phyloP scores from a whole-genome alignment of 768 basidiomycete species.

The Boletus patriciae region DNA sequence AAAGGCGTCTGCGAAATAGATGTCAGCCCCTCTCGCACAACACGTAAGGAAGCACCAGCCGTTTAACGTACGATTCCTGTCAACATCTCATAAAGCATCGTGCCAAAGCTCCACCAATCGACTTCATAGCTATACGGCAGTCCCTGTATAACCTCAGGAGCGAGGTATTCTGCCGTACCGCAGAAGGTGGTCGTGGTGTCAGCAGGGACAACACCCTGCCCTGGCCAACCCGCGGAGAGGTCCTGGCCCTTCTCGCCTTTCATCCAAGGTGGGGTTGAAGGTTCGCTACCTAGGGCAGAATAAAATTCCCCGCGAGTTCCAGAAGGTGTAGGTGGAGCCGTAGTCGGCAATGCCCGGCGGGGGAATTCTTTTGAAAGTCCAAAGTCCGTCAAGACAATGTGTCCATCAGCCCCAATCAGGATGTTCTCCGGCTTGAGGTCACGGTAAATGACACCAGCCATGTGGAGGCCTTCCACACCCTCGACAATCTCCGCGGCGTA shows the following conservation, averaged over 20 bases:
- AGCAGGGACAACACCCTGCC: constrained; percentile 44
- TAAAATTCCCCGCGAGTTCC: constrained; percentile 55
- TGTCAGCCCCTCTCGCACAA: constrained; percentile 18
- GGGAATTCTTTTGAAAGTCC: constrained; percentile 93
- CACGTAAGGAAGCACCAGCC: constrained; percentile 11
- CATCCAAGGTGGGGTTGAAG: constrained; percentile 78
- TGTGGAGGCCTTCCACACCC: constrained; percentile 92
- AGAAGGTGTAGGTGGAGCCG: constrained; percentile 59
- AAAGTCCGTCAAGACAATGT: constrained; percentile 97
- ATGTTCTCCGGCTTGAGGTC: constrained; percentile 98
- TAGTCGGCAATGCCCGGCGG: constrained; percentile 44
- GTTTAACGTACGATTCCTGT: constrained; percentile 74
- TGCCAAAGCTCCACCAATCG: constrained; percentile 98
- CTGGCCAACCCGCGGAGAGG: constrained; percentile 56
- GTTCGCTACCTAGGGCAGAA: constrained; percentile 41
- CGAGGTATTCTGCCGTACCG: constrained; percentile 95
- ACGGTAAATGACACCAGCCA: constrained; percentile 93
- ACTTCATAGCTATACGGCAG: constrained; percentile 89
- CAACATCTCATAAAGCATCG: constrained; percentile 97
- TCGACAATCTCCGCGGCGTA: constrained; percentile 98
- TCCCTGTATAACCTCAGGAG: constrained; percentile 95
- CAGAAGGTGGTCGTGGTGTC: constrained; percentile 88
- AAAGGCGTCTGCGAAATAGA: constrained; percentile 69
- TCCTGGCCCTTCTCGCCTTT: constrained; percentile 58
- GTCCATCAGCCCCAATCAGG: constrained; percentile 90